Base-by-base conservation (phyloP, 805 yeast genomes). In the Wickerhamomyces hampshirensis region DNA sequence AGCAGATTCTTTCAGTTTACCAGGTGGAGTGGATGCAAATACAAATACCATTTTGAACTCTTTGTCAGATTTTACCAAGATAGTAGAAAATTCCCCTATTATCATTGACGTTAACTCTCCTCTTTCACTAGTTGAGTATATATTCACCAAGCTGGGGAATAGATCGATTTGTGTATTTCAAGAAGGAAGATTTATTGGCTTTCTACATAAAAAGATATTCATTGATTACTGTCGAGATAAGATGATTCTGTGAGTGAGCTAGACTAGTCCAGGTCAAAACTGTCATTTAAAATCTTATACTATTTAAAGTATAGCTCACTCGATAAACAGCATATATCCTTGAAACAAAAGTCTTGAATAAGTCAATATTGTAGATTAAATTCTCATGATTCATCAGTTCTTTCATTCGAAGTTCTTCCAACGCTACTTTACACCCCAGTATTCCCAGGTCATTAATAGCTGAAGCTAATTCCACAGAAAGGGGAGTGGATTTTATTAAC, bases 111-210 rank as follows among this genome's bases (percentile, higher is more conserved):
- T 69, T 24, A 60, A 66, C 34, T 64, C 76, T 13, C 75, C 75
- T 9, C 48, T 75, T 19, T 60, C 74, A 6, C 56, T 75, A 42
- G 77, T 74, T 4, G 71, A 73, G 38, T 56, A 66, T 50, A 58
- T 75, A 16, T 75, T 75, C 50, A 68, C 72, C 30, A 67, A 70
- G 44, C 56, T 75, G 23, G 81, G 81, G 1, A 67, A 64, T 26
- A 51, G 80, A 29, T 58, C 59, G 35, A 71, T 73, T 2, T 65
- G 73, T 37, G 68, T 73, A 1, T 51, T 68, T 18, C 63, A 63
- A 33, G 61, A 68, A 21, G 80, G 78, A 10, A 53, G 58, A 35
- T 74, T 65, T 48, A 63, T 63, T 38, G 80, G 80, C 1, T 62
- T 74, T 5, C 53, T 75, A 39, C 78, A 76, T 47, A 72, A 71